phyloP scores from a whole-genome alignment of 140 eudicot species.

The Ambrosia hybrid region DNA sequence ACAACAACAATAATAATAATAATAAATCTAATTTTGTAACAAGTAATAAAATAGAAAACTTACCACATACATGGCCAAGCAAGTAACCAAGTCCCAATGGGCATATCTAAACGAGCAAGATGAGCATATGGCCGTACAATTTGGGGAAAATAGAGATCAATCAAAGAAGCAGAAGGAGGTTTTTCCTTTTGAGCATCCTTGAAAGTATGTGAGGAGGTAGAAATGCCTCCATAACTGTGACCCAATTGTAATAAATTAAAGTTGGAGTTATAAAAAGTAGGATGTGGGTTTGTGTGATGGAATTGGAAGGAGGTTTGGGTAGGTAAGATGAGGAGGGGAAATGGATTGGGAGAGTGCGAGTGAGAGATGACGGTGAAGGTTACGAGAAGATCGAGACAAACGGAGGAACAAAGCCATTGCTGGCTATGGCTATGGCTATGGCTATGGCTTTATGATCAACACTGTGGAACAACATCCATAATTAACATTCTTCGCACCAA shows the following conservation, averaged over 20 bases:
- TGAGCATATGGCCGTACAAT: slow-evolving; percentile 58
- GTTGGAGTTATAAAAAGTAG: slow-evolving; percentile 13
- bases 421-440: too few species aligned
- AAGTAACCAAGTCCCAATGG: slow-evolving; percentile 96
- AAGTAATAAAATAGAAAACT: not conserved
- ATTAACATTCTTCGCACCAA: too few species aligned
- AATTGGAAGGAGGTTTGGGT: slow-evolving; percentile 4
- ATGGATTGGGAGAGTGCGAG: slow-evolving; percentile 29
- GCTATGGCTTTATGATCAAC: slow-evolving; percentile 1
- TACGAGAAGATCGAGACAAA: slow-evolving; percentile 34
- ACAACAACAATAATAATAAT: too few species aligned
- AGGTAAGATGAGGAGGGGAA: slow-evolving; percentile 18
- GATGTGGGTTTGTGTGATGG: not conserved
- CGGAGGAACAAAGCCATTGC: slow-evolving; percentile 43
- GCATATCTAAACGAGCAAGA: slow-evolving; percentile 80
- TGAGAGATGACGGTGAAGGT: slow-evolving; percentile 24
- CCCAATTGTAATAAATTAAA: slow-evolving; percentile 22
- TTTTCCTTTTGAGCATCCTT: slow-evolving; percentile 24
- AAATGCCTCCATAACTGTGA: slow-evolving; percentile 34
- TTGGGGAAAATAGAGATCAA: slow-evolving; percentile 72
- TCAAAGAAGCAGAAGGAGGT: slow-evolving; percentile 31
- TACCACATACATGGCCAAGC: slow-evolving; percentile 99
- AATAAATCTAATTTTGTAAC: too few species aligned
- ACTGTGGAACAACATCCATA: too few species aligned
- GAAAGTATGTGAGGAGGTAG: slow-evolving; percentile 20